These are phyloP conservation scores for Hymenoscyphus occultus DNA, from an alignment of 2,329 filamentous ascomycete genomes.

Conservation along the genomic window DNA sequence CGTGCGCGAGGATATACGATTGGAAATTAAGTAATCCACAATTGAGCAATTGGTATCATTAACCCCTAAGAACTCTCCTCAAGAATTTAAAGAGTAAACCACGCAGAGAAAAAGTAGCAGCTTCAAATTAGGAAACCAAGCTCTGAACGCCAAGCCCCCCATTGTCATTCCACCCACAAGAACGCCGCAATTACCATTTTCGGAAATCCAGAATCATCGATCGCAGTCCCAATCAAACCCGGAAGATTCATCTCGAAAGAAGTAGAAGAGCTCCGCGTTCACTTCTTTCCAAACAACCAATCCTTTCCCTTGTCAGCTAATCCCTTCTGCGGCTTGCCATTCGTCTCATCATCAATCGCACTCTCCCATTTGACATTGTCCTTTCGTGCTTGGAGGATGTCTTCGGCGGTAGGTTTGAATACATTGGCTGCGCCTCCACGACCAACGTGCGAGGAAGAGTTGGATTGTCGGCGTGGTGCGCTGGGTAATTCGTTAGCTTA, in stretches of 20 bases:
- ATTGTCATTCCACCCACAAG: not conserved
- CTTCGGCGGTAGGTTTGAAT: conserved; percentile 45
- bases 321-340: conserved; percentile 37
- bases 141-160: not conserved
- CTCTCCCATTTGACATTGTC: conserved; percentile 32
- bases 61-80: not conserved
- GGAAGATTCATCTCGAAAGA: not conserved
- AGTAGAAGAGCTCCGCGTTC: not conserved
- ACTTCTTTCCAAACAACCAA: conserved; percentile 41
- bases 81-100: not conserved
- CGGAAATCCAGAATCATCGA: not conserved
- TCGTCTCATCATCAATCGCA: conserved; percentile 30
- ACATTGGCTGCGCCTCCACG: conserved; percentile 75
- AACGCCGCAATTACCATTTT: not conserved
- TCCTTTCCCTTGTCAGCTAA: conserved; percentile 54
- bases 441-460: conserved; percentile 63
- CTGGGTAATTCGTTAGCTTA: conserved; percentile 14
- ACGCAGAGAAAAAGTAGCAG: not conserved
- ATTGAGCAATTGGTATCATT: too few species aligned
- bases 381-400: conserved; percentile 32
- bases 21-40: too few species aligned
- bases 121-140: not conserved
- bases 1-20: too few species aligned
- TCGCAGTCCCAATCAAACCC: not conserved
- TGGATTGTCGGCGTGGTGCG: conserved; percentile 49